Conservation (phyloP, 2,329 filamentous ascomycete species). For the Aspergillus bombycis region DNA sequence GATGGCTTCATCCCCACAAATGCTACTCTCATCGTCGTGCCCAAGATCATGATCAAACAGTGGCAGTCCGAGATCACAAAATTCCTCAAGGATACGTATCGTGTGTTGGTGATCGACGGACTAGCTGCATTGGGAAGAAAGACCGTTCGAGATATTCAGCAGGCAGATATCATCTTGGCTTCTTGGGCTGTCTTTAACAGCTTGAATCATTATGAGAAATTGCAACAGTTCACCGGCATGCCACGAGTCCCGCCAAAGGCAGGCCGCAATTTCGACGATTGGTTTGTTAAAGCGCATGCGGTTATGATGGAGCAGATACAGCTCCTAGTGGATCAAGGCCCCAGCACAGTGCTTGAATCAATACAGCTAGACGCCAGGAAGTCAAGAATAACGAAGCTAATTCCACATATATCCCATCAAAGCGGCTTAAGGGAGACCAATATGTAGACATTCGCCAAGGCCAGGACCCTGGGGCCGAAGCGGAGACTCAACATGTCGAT, state of each 20-base stretch:
- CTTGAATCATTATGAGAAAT: slow-evolving; percentile 51
- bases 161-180: slow-evolving; percentile 59
- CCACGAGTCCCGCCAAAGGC: slow-evolving; percentile 44
- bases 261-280: slow-evolving; percentile 56
- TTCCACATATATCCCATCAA: slow-evolving; percentile 43
- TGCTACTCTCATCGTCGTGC: slow-evolving; percentile 65
- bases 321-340: slow-evolving; percentile 35
- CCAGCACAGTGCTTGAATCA: slow-evolving; percentile 35
- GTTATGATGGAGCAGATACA: slow-evolving; percentile 49
- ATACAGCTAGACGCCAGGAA: slow-evolving; percentile 33
- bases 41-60: slow-evolving; percentile 58
- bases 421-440: slow-evolving; percentile 33
- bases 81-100: slow-evolving; percentile 50
- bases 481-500: slow-evolving; percentile 14
- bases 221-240: slow-evolving; percentile 56
- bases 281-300: slow-evolving; percentile 52
- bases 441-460: slow-evolving; percentile 24
- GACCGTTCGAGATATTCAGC: slow-evolving; percentile 49
- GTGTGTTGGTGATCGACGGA: slow-evolving; percentile 50
- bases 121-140: slow-evolving; percentile 43
- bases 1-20: slow-evolving; percentile 47
- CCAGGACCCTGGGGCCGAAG: neutral
- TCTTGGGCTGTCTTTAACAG: slow-evolving; percentile 55
- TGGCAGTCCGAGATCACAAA: slow-evolving; percentile 61
- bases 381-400: slow-evolving; percentile 39